These are phyloP conservation scores for Acanthochlamys bracteata DNA, from an alignment of 106 monocot genomes.

Conservation along the genomic window DNA sequence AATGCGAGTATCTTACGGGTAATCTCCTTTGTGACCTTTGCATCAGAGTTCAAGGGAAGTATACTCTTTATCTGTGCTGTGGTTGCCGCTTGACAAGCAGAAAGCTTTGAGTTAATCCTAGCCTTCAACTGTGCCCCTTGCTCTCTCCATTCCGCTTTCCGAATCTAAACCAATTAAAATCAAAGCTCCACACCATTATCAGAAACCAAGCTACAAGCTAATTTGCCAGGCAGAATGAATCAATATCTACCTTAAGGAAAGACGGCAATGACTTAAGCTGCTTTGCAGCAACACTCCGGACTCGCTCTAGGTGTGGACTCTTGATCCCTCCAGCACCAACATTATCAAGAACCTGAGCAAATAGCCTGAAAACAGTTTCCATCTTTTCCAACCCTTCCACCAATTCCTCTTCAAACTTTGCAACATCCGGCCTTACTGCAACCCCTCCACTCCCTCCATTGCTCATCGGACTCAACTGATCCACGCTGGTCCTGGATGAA, in stretches of 20 bases:
- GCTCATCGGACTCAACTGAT: constrained; percentile 15
- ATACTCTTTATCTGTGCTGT: constrained; percentile 53
- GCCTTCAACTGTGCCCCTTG: constrained; percentile 70
- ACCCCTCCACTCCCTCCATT: constrained; percentile 15
- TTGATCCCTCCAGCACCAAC: constrained; percentile 33
- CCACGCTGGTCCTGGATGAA: constrained; percentile 40
- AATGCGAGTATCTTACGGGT: constrained; percentile 70
- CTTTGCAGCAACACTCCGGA: constrained; percentile 48
- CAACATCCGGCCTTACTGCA: constrained; percentile 21
- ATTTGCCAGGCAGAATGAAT: not conserved
- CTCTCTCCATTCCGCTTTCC: constrained; percentile 86
- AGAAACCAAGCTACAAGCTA: not conserved
- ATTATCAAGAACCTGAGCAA: constrained; percentile 20
- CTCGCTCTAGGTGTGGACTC: constrained; percentile 38
- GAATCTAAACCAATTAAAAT: constrained; percentile 38
- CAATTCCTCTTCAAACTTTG: constrained; percentile 57
- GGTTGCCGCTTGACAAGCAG: constrained; percentile 75
- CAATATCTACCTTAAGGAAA: constrained; percentile 67
- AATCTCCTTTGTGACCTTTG: constrained; percentile 68
- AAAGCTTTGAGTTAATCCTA: constrained; percentile 68
- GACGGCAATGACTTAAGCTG: constrained; percentile 70
- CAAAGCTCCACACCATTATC: not conserved
- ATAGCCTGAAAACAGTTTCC: constrained; percentile 74
- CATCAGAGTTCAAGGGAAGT: constrained; percentile 48
- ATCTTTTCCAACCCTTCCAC: constrained; percentile 62